phyloP scores from a whole-genome alignment of 2,329 filamentous ascomycete species.

The Xylariaceae sp. region DNA sequence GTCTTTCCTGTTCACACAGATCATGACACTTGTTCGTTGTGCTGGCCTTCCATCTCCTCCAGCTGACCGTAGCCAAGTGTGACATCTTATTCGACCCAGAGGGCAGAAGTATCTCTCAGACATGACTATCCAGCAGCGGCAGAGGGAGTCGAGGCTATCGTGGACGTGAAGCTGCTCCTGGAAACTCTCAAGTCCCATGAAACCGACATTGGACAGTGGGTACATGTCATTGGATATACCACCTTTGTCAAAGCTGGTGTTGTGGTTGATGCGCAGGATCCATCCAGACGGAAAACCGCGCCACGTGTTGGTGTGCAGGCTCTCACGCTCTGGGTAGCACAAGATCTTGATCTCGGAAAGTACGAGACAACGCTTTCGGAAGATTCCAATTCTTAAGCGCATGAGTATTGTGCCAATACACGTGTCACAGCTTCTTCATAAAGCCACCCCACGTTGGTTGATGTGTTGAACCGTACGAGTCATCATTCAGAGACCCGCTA shows the following conservation, averaged over 20 bases:
- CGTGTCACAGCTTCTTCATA: no score
- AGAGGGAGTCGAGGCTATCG: slow-evolving; percentile 46
- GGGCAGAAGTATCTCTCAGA: slow-evolving; percentile 60
- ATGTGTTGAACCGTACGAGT: no score
- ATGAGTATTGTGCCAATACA: no score
- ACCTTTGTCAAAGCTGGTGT: slow-evolving; percentile 26
- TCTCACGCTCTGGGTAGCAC: slow-evolving; percentile 15
- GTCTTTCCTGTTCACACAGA: neutral
- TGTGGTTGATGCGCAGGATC: neutral
- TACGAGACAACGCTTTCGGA: slow-evolving; percentile 16
- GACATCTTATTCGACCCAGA: slow-evolving; percentile 43
- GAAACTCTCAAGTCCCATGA: slow-evolving; percentile 57
- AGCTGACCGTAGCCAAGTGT: slow-evolving; percentile 38
- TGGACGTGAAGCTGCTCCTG: slow-evolving; percentile 69
- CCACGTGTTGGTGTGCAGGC: slow-evolving; percentile 49
- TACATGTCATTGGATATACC: slow-evolving; percentile 84
- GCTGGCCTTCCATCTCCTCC: slow-evolving; percentile 2
- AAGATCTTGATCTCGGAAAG: slow-evolving; percentile 15
- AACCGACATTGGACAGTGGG: slow-evolving; percentile 71
- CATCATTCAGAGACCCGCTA: no score
- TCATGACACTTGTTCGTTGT: neutral
- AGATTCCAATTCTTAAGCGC: slow-evolving; percentile 1
- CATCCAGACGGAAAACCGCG: slow-evolving; percentile 4
- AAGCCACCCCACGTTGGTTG: no score
- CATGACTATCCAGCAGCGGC: slow-evolving; percentile 55